Evolutionary conservation across 306 rosid species (phyloP), one percentile per base, ranked within the genome.

Genomic region (Cicer pinnatifidum): DNA sequence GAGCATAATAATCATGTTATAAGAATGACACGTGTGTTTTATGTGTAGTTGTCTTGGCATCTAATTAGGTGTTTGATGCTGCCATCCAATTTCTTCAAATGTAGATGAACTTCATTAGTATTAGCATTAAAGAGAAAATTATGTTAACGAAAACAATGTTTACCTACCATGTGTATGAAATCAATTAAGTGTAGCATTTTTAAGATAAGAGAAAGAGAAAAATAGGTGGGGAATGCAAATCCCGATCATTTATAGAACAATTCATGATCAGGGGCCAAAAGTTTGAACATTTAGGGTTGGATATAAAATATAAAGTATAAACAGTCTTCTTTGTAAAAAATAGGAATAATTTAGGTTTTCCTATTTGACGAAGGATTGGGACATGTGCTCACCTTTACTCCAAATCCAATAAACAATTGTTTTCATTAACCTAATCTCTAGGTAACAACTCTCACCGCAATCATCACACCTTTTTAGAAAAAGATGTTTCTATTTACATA

Each of bases 351-450:
- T 67, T 19, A n/a, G 12, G 35, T 56, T 73, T 58, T 53, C 41
- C 52, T 56, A 35, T 39, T 39, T 39, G 71, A 63, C 60, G 67
- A 72, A 9, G 57, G 77, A 78, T 67, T 70, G 57, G 73, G 80
- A 81, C 72, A 76, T 66, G 64, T 74, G 81, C 47, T 69, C 23
- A 39, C 66, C 87, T 81, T 74, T 67, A 84, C 86, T 83, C 81
- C 39, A 60, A 85, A 85, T 72, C 83, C 56, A 82, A 79, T 75
- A 64, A 74, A 72, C 90, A 17, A 73, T 63, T 85, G 87, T 74
- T 85, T 84, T 89, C 90, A 73, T 73, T 71, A 78, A 87, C 91
- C 89, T 84, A 85, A 83, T 84, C 79, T 73, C 37, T n/a, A 51
- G 44, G 12, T 86, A 83, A 86, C 94, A 67, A 85, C 87, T 78